These are phyloP conservation scores for Quercus berberidifolia DNA, from an alignment of 306 rosid species.

Conservation along the genomic window DNA sequence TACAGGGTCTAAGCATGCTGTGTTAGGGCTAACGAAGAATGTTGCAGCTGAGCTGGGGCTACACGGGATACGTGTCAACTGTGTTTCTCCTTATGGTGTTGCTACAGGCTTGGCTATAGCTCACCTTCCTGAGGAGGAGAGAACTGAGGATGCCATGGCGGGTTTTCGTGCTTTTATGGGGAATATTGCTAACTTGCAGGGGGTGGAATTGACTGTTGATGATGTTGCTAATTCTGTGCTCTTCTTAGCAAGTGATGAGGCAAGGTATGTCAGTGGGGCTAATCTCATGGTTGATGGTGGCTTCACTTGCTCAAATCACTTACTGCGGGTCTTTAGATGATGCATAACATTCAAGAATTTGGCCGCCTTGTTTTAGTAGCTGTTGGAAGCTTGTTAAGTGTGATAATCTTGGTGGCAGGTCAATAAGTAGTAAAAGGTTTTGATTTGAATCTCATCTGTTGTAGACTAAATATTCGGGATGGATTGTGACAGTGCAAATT, in stretches of 20 bases:
- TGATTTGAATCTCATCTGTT: not conserved
- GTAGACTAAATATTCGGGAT: not conserved
- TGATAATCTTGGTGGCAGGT: not conserved
- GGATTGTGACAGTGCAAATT: not conserved
- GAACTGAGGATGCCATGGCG: slow-evolving; percentile 46
- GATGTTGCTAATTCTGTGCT: slow-evolving; percentile 86
- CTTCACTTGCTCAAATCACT: slow-evolving; percentile 47
- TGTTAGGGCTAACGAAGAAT: slow-evolving; percentile 69
- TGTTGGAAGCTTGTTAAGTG: not conserved
- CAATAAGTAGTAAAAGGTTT: not conserved
- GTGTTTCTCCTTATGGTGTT: slow-evolving; percentile 63
- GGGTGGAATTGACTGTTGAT: slow-evolving; percentile 47
- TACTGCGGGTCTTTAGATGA: slow-evolving; percentile 56
- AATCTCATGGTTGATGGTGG: slow-evolving; percentile 87
- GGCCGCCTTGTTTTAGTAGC: not conserved
- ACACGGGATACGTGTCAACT: slow-evolving; percentile 57
- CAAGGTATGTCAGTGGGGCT: slow-evolving; percentile 64
- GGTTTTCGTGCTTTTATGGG: slow-evolving; percentile 39
- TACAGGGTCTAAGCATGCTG: slow-evolving; percentile 78
- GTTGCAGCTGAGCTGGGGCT: slow-evolving; percentile 82
- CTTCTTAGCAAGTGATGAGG: slow-evolving; percentile 80
- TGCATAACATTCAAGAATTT: not conserved
- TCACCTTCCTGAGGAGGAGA: slow-evolving; percentile 64
- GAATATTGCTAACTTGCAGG: slow-evolving; percentile 63
- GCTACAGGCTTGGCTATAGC: slow-evolving; percentile 57